These are phyloP conservation scores for Mycena haematopus DNA, from an alignment of 768 basidiomycete genomes.

Conservation along the genomic window DNA sequence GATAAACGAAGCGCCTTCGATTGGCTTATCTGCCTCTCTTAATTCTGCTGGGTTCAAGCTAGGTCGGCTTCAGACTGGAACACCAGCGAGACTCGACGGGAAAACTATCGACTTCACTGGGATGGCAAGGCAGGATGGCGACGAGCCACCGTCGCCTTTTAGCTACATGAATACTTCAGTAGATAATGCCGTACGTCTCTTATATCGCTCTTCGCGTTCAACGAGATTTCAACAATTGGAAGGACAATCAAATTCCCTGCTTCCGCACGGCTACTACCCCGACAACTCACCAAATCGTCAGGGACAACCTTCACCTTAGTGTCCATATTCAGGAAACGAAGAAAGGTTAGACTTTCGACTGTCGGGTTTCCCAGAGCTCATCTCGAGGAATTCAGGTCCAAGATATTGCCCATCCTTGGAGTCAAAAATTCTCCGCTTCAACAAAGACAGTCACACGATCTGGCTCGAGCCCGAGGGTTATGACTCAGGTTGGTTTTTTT, in stretches of 20 bases:
- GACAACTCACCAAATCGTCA: slow-evolving; percentile 76
- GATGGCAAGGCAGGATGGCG: slow-evolving; percentile 71
- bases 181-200: slow-evolving; percentile 64
- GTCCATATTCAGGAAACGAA: slow-evolving; percentile 90
- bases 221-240: not conserved
- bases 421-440: slow-evolving; percentile 83
- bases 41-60: slow-evolving; percentile 79
- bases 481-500: slow-evolving; percentile 65
- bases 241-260: slow-evolving; percentile 79
- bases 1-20: slow-evolving; percentile 71
- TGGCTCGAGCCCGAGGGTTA: slow-evolving; percentile 96
- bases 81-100: slow-evolving; percentile 79
- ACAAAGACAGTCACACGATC: slow-evolving; percentile 73
- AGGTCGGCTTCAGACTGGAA: slow-evolving; percentile 85
- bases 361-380: not conserved
- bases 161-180: slow-evolving; percentile 75
- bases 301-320: slow-evolving; percentile 76
- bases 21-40: slow-evolving; percentile 80
- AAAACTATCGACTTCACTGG: slow-evolving; percentile 72
- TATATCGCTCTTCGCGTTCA: slow-evolving; percentile 17
- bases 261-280: slow-evolving; percentile 77
- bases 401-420: slow-evolving; percentile 93
- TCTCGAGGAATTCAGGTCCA: slow-evolving; percentile 58
- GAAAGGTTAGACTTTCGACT: slow-evolving; percentile 59
- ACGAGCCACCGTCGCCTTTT: slow-evolving; percentile 71